Evolutionary conservation across 345 rosid species (phyloP).

Genomic region (Pseudoturritis turrita): DNA sequence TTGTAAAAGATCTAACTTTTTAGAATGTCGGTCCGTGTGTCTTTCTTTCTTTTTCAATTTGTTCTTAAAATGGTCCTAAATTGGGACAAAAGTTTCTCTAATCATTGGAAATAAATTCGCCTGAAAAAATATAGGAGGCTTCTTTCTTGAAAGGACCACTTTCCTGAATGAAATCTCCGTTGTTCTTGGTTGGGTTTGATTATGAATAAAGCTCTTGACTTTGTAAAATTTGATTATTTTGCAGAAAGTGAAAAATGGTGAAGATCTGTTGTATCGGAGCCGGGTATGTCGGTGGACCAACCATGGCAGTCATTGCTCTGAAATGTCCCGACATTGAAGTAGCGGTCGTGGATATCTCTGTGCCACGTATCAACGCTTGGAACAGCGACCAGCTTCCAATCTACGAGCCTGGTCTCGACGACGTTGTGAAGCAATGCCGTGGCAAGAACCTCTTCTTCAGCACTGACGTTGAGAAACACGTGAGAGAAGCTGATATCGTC

Average conservation of each 20-base stretch:
- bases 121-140: background rate
- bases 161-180: background rate
- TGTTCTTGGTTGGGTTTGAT: background rate
- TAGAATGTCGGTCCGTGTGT: no score
- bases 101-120: background rate
- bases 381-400: constrained; percentile 64
- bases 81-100: background rate
- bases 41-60: background rate
- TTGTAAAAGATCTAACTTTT: background rate
- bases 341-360: constrained; percentile 64
- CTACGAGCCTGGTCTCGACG: constrained; percentile 69
- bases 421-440: constrained; percentile 62
- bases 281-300: constrained; percentile 71
- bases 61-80: background rate
- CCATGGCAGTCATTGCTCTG: constrained; percentile 70
- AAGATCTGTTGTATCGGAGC: constrained; percentile 78
- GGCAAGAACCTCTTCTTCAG: constrained; percentile 78
- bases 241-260: constrained; percentile 40
- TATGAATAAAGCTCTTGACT: no score
- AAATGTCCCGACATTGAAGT: constrained; percentile 66
- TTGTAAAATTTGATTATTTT: background rate
- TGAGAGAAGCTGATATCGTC: constrained; percentile 67
- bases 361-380: constrained; percentile 62
- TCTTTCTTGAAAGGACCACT: background rate
- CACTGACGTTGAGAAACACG: constrained; percentile 66